These are phyloP conservation scores for Ustilago loliicola DNA, from an alignment of 1,284 basidiomycete species.

Conservation along the genomic window DNA sequence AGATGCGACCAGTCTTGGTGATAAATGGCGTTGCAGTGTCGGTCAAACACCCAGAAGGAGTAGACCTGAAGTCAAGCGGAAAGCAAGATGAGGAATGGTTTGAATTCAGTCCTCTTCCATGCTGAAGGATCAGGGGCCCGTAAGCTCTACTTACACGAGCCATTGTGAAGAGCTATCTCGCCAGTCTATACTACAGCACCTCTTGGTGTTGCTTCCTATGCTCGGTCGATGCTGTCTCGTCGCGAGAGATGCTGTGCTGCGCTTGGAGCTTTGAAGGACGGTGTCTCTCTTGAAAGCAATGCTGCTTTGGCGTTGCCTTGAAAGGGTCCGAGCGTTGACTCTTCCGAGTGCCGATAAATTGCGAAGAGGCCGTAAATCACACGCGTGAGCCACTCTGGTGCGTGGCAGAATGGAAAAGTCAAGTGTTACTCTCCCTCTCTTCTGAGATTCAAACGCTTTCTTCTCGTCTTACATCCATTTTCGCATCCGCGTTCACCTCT, in stretches of 20 bases:
- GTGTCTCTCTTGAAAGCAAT: not conserved
- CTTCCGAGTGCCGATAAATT: not conserved
- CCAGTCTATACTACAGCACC: not conserved
- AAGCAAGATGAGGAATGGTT: not conserved
- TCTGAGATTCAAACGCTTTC: not conserved
- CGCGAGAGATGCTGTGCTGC: not conserved
- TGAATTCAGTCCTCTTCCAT: not conserved
- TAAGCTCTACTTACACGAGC: constrained; percentile 19
- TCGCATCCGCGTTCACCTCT: not conserved
- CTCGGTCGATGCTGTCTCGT: not conserved
- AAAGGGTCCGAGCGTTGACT: constrained; percentile 20
- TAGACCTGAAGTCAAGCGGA: constrained; percentile 46
- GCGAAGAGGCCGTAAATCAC: not conserved
- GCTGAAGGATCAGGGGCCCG: not conserved
- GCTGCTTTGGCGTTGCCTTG: not conserved
- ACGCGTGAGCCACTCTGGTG: not conserved
- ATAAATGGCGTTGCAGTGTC: constrained; percentile 66
- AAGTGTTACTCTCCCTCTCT: not conserved
- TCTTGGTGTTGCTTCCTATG: not conserved
- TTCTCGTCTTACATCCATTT: not conserved
- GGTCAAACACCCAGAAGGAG: constrained; percentile 69
- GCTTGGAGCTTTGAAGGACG: not conserved
- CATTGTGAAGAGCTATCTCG: constrained; percentile 11
- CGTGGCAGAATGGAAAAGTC: not conserved
- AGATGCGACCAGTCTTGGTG: constrained; percentile 68